A percentile compares a stretch with the other conserved stretches of the same genome.
Conservation (phyloP, 306 rosid species). For the Leucaena leucocephala region DNA sequence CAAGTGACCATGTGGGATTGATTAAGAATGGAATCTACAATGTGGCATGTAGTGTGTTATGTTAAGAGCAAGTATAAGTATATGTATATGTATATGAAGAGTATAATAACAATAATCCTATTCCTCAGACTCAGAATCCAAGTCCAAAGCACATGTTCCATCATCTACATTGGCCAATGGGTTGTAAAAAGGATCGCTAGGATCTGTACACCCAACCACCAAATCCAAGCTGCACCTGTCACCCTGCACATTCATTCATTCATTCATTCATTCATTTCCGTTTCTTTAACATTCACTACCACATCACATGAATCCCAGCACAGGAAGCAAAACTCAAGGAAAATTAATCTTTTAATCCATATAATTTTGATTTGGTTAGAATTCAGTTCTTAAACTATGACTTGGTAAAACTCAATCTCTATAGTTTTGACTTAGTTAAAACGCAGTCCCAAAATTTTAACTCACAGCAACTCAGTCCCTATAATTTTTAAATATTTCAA, state of each 20-base stretch:
- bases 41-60: slow-evolving; percentile 19
- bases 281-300: slow-evolving; percentile 17
- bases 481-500: too few species aligned
- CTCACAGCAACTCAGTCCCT: too few species aligned
- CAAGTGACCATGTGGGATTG: neutral
- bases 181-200: slow-evolving; percentile 58
- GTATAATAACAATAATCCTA: slow-evolving; percentile 27
- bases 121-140: slow-evolving; percentile 53
- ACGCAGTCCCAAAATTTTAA: too few species aligned
- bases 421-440: too few species aligned
- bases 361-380: too few species aligned
- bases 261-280: neutral
- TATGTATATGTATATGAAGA: slow-evolving; percentile 2
- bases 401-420: too few species aligned
- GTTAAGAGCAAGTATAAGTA: neutral
- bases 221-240: slow-evolving; percentile 81
- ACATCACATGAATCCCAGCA: neutral
- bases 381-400: too few species aligned
- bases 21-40: slow-evolving; percentile 37
- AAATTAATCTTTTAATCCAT: too few species aligned
- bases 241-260: slow-evolving; percentile 53
- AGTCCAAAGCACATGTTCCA: slow-evolving; percentile 71
- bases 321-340: neutral
- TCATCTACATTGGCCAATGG: slow-evolving; percentile 93
- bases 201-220: slow-evolving; percentile 81